Conservation (phyloP, 73 alveolate species). For the Paramecium bursaria region DNA sequence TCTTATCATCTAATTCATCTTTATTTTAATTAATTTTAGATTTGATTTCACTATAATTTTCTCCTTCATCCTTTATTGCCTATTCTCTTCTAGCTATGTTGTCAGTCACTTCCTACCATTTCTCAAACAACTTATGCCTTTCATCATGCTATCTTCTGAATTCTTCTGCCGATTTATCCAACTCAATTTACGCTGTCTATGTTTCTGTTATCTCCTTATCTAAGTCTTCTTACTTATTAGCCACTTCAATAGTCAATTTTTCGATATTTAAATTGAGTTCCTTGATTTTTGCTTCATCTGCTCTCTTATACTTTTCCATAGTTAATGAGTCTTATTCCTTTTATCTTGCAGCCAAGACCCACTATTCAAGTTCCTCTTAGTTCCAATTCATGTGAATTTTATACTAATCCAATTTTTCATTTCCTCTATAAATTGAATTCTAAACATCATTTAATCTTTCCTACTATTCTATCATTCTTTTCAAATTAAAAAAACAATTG, state of each 20-base stretch:
- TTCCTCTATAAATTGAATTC: constrained; percentile 97
- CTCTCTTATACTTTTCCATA: constrained; percentile 98
- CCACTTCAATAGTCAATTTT: constrained; percentile 72
- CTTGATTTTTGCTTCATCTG: constrained; percentile 99
- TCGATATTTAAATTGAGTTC: constrained; percentile 94
- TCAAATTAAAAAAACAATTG: background rate
- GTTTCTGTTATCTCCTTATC: constrained; percentile 97
- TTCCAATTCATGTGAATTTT: constrained; percentile 99
- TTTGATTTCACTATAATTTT: constrained; percentile 87
- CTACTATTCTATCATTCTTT: constrained; percentile 79
- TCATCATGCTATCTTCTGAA: constrained; percentile 96
- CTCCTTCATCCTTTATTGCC: constrained; percentile 92
- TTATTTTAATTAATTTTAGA: constrained; percentile 76
- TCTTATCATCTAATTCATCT: constrained; percentile 64
- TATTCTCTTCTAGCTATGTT: constrained; percentile 86
- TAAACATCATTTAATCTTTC: constrained; percentile 96
- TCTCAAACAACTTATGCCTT: constrained; percentile 92
- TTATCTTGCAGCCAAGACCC: constrained; percentile 99
- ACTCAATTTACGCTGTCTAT: constrained; percentile 98
- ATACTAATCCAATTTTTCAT: constrained; percentile 97
- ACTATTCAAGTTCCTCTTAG: constrained; percentile 99
- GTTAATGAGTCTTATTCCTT: constrained; percentile 99
- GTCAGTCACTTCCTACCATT: constrained; percentile 93
- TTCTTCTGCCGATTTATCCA: constrained; percentile 99
- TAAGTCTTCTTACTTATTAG: constrained; percentile 76